Evolutionary conservation across 2,329 filamentous ascomycete genomes (phyloP).

Genomic region (Sporothrix brunneoviolacea): DNA sequence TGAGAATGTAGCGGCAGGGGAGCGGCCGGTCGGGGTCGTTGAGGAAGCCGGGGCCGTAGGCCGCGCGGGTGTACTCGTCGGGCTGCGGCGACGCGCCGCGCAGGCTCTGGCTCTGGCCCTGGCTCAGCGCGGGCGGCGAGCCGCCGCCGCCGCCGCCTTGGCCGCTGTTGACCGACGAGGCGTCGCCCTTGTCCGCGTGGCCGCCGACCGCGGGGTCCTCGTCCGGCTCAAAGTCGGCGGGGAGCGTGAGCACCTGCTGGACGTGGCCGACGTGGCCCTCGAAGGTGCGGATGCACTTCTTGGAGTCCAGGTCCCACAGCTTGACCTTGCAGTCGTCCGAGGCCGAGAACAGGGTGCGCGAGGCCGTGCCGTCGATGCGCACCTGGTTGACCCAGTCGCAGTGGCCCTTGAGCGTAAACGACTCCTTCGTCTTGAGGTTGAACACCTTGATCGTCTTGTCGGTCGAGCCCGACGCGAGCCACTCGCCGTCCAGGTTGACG

Average conservation of each 20-base stretch:
- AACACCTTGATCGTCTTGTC: slow-evolving; percentile 89
- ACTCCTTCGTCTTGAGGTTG: slow-evolving; percentile 79
- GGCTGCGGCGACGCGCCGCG: slow-evolving; percentile 14
- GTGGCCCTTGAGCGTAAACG: slow-evolving; percentile 75
- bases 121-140: background rate
- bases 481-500: slow-evolving; percentile 77
- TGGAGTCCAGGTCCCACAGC: slow-evolving; percentile 64
- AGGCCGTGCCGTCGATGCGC: slow-evolving; percentile 65
- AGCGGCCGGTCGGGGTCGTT: slow-evolving; percentile 56
- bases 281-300: slow-evolving; percentile 68
- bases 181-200: slow-evolving; percentile 44
- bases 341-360: slow-evolving; percentile 82
- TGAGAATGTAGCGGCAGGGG: slow-evolving; percentile 87
- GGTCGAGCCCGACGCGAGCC: slow-evolving; percentile 81
- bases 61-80: slow-evolving; percentile 35
- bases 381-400: slow-evolving; percentile 97
- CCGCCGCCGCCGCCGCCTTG: slow-evolving; percentile 36
- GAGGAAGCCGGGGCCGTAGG: slow-evolving; percentile 58
- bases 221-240: slow-evolving; percentile 83
- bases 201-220: slow-evolving; percentile 45
- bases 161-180: slow-evolving; percentile 41
- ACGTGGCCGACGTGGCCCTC: slow-evolving; percentile 92
- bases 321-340: slow-evolving; percentile 90
- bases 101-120: slow-evolving; percentile 28
- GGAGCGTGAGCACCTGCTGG: slow-evolving; percentile 80